A percentile compares a stretch with the other conserved stretches of the same genome.
These are phyloP conservation scores for Reticulomyxa filosa DNA, from an alignment of 78 protist species.

Conservation along the genomic window DNA sequence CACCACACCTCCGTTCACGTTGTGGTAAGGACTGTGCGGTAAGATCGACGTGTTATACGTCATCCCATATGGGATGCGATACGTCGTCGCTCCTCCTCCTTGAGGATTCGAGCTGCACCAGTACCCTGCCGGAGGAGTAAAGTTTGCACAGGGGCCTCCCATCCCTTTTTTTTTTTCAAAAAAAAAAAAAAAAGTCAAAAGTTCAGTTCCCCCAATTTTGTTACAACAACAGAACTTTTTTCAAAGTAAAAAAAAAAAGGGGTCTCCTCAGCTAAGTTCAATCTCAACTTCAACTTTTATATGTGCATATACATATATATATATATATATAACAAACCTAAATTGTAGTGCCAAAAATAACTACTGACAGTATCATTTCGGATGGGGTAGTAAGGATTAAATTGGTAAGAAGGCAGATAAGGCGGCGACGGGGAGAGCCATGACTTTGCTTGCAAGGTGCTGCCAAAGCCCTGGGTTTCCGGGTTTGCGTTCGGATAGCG, in stretches of 20 bases:
- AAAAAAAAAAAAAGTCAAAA: too few species aligned
- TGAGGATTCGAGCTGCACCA: slow-evolving; percentile 18
- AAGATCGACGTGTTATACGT: too few species aligned
- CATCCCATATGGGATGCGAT: slow-evolving; percentile 13
- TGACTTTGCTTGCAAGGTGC: neutral
- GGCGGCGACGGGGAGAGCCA: neutral
- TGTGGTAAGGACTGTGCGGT: too few species aligned
- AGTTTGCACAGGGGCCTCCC: neutral
- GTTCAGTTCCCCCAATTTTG: too few species aligned
- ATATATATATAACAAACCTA: too few species aligned
- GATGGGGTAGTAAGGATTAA: neutral
- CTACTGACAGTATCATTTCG: neutral
- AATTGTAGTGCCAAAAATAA: neutral
- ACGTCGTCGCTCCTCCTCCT: slow-evolving; percentile 15
- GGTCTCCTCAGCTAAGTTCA: too few species aligned
- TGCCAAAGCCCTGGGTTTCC: neutral
- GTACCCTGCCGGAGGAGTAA: slow-evolving; percentile 17
- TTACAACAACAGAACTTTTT: too few species aligned
- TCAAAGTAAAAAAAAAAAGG: too few species aligned
- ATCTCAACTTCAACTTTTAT: too few species aligned
- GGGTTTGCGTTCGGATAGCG: neutral
- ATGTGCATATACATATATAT: too few species aligned
- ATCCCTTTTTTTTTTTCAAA: too few species aligned
- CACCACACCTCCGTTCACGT: neutral
- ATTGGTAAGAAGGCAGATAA: neutral